A percentile compares a stretch with the other conserved stretches of the same genome.
Conservation (phyloP, 306 rosid species). For the Ochetophila trinervis region DNA sequence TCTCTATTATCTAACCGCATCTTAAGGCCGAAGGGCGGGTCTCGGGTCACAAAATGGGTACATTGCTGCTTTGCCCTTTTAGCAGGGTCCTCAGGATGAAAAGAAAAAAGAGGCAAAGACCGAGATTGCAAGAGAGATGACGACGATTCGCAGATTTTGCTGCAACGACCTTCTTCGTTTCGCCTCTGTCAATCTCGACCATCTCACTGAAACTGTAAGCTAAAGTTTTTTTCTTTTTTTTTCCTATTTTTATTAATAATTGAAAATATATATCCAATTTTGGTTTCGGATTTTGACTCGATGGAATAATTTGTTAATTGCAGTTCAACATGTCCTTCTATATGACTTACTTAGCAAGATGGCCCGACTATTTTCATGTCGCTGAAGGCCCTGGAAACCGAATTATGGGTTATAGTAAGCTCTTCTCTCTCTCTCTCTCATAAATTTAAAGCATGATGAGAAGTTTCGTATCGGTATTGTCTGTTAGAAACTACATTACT, state of each 20-base stretch:
- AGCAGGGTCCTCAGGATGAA: no score
- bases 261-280: not conserved
- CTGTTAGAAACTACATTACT: not conserved
- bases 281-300: not conserved
- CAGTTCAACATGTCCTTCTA: conserved; percentile 98
- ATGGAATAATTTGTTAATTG: not conserved
- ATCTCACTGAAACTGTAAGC: conserved; percentile 89
- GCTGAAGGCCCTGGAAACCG: conserved; percentile 79
- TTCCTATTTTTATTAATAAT: not conserved
- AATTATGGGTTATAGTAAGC: conserved; percentile 96
- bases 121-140: conserved; percentile 41
- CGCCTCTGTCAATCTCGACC: conserved; percentile 81
- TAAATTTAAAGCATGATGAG: not conserved
- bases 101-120: not conserved
- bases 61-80: no score
- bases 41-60: no score
- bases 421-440: not conserved
- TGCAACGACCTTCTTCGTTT: conserved; percentile 96
- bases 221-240: not conserved
- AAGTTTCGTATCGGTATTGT: not conserved
- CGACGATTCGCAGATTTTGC: conserved; percentile 90
- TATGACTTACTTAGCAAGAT: conserved; percentile 94
- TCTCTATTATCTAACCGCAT: no score
- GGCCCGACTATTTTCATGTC: conserved; percentile 97
- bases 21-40: no score